These are phyloP conservation scores for Porphyrellus cyaneotinctus DNA, from an alignment of 768 basidiomycete genomes.

Conservation along the genomic window DNA sequence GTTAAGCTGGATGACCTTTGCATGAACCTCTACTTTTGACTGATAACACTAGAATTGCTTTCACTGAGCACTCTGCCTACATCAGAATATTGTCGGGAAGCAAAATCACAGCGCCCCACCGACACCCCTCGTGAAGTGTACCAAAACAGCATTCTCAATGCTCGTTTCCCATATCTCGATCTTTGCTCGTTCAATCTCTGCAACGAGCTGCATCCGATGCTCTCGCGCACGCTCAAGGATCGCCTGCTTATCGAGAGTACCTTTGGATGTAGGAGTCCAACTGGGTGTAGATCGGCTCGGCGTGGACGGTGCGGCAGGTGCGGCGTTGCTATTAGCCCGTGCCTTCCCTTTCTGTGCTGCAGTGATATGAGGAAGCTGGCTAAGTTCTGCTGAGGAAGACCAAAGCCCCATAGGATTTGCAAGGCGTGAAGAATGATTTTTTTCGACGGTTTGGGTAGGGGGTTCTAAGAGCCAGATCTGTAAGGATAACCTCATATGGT, in stretches of 20 bases:
- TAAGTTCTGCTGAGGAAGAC: background rate
- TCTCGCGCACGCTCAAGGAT: conserved; percentile 52
- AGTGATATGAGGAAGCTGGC: background rate
- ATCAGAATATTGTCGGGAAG: background rate
- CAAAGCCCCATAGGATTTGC: background rate
- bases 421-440: background rate
- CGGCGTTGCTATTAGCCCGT: background rate
- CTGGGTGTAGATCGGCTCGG: conserved; percentile 1
- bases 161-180: conserved; percentile 71
- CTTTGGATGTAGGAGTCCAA: background rate
- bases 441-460: background rate
- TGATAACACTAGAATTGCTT: no score
- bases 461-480: conserved; percentile 4
- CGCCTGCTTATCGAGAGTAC: conserved; percentile 34
- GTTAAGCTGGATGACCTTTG: background rate
- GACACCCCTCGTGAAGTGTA: conserved; percentile 44
- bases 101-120: conserved; percentile 14
- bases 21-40: no score
- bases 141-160: conserved; percentile 63
- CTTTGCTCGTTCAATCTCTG: conserved; percentile 57
- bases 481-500: conserved; percentile 1
- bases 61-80: background rate
- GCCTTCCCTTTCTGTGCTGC: conserved; percentile 19
- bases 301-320: background rate
- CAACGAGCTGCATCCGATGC: conserved; percentile 46